Conservation (phyloP, 192 early-diverging fungal genomes). For the Coemansia sp. region DNA sequence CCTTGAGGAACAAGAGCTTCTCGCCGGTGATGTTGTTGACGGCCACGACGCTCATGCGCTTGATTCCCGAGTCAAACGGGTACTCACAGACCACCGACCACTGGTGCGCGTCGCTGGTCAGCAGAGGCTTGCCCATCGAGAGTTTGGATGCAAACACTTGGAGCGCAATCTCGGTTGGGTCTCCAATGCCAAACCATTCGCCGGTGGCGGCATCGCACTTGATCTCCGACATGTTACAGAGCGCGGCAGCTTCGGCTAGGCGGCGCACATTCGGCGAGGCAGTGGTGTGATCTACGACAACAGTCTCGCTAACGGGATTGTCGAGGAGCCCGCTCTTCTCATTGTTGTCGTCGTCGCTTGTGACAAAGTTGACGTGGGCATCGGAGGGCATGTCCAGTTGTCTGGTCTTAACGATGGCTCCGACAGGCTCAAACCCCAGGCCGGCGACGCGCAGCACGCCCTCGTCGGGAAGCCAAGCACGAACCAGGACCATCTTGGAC, state of each 20-base stretch:
- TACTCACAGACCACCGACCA: slow-evolving; percentile 62
- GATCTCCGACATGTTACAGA: slow-evolving; percentile 84
- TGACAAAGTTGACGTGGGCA: slow-evolving; percentile 28
- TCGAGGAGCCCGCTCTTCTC: slow-evolving; percentile 8
- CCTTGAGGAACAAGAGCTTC: slow-evolving; percentile 73
- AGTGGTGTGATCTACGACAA: slow-evolving; percentile 33
- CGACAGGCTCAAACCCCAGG: slow-evolving; percentile 60
- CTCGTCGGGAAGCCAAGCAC: slow-evolving; percentile 76
- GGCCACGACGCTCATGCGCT: slow-evolving; percentile 89
- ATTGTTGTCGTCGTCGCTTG: background rate
- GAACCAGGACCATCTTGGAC: slow-evolving; percentile 88
- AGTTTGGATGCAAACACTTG: slow-evolving; percentile 81
- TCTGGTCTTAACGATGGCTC: slow-evolving; percentile 48
- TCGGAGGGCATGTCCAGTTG: slow-evolving; percentile 7
- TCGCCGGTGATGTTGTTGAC: slow-evolving; percentile 32
- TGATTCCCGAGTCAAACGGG: slow-evolving; percentile 73
- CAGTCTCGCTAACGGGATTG: slow-evolving; percentile 8
- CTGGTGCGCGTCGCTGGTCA: slow-evolving; percentile 46
- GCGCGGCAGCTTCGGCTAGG: slow-evolving; percentile 60
- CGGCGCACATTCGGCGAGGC: slow-evolving; percentile 51
- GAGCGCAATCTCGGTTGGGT: slow-evolving; percentile 92
- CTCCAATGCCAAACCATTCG: slow-evolving; percentile 76
- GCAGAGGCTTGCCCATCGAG: slow-evolving; percentile 66
- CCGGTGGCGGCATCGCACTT: slow-evolving; percentile 57
- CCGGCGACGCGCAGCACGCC: slow-evolving; percentile 69